These are phyloP conservation scores for Mrakia frigida DNA, from an alignment of 768 basidiomycete species.

Conservation along the genomic window DNA sequence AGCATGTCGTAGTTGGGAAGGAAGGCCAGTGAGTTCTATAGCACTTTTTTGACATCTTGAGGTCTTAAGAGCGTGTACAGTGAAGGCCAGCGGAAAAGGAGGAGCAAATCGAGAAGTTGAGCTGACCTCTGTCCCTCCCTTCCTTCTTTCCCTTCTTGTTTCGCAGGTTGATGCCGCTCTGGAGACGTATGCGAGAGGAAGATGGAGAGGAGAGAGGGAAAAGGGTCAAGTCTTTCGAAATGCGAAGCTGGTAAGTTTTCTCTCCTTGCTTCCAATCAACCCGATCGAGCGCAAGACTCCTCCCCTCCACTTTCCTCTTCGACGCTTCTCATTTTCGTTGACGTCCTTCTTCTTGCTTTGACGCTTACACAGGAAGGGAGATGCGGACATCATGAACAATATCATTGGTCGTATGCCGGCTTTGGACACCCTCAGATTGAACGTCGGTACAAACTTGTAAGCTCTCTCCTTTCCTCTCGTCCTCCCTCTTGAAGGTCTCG, in stretches of 20 bases:
- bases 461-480: no score
- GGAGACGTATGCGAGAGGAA: neutral
- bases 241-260: constrained; percentile 23
- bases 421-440: constrained; percentile 50
- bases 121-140: neutral
- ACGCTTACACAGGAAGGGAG: constrained; percentile 51
- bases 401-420: constrained; percentile 20
- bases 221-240: constrained; percentile 19
- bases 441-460: constrained; percentile 74
- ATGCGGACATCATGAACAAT: constrained; percentile 69
- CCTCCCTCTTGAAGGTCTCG: no score
- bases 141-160: neutral
- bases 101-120: neutral
- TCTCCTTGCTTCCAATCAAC: neutral
- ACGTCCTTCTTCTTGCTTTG: neutral
- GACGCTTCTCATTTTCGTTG: neutral
- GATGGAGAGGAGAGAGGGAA: neutral
- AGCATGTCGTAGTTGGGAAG: constrained; percentile 22
- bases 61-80: neutral
- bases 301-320: neutral
- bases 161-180: neutral
- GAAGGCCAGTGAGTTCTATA: constrained; percentile 8
- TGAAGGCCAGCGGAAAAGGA: neutral
- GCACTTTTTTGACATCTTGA: neutral
- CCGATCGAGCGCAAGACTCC: neutral